phyloP scores from a whole-genome alignment of 257 asterid genomes.

The Solanum chaucha region DNA sequence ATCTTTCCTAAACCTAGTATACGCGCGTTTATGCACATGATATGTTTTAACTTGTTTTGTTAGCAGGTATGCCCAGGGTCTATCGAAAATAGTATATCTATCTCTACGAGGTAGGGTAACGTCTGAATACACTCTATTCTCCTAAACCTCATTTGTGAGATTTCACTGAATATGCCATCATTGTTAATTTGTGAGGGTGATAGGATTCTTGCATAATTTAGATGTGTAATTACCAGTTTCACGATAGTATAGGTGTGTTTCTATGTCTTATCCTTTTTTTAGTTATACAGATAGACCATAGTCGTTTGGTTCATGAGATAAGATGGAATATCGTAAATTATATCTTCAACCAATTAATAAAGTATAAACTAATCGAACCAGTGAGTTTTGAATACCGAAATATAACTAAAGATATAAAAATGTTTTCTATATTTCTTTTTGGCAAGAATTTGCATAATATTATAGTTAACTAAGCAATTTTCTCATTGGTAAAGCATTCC shows the following conservation, averaged over 20 bases:
- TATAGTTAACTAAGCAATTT: slow-evolving; percentile 24
- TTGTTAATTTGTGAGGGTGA: neutral
- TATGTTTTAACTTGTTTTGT: neutral
- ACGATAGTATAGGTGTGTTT: neutral
- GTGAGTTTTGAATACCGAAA: neutral
- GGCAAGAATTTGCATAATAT: neutral
- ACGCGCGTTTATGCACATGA: neutral
- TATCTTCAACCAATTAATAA: no score
- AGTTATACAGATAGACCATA: neutral
- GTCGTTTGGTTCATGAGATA: neutral
- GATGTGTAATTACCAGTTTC: neutral
- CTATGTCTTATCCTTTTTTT: neutral
- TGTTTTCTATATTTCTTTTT: neutral
- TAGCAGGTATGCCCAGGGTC: neutral
- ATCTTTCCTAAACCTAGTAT: neutral
- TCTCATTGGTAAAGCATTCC: slow-evolving; percentile 36
- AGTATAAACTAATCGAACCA: neutral
- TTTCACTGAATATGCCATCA: neutral
- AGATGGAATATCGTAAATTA: neutral
- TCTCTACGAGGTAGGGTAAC: neutral
- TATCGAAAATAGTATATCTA: neutral
- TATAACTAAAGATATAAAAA: neutral
- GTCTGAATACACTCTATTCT: neutral
- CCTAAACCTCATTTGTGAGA: neutral
- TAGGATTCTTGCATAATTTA: neutral